These are phyloP conservation scores for Zymoseptoria brevis DNA, from an alignment of 2,329 filamentous ascomycete species.

Conservation along the genomic window DNA sequence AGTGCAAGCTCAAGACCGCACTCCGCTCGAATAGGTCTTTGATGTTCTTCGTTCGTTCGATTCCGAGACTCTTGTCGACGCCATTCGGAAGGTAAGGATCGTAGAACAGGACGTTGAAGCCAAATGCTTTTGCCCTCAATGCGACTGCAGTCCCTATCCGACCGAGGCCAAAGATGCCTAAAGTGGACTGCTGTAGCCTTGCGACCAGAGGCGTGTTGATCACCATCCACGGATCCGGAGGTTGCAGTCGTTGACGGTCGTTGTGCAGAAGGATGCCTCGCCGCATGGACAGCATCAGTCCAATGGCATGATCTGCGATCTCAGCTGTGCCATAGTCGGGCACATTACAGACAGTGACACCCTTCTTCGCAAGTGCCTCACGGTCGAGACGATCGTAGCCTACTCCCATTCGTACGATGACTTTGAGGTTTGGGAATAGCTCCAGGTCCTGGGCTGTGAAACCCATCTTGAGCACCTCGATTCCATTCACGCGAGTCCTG, in stretches of 20 bases:
- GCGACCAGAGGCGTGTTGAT: constrained; percentile 24
- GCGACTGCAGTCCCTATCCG: constrained; percentile 27
- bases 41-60: constrained; percentile 25
- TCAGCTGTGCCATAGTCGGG: constrained; percentile 29
- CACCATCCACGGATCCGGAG: constrained; percentile 25
- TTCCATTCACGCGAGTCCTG: constrained; percentile 21
- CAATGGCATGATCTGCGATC: constrained; percentile 27
- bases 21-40: constrained; percentile 33
- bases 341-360: constrained; percentile 25
- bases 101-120: constrained; percentile 27
- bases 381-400: constrained; percentile 28
- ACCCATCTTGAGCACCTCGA: constrained; percentile 25
- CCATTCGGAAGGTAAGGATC: constrained; percentile 28
- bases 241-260: constrained; percentile 23
- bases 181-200: constrained; percentile 20
- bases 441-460: constrained; percentile 22
- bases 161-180: constrained; percentile 25
- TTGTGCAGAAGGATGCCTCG: constrained; percentile 26
- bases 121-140: constrained; percentile 26
- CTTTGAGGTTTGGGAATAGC: constrained; percentile 26
- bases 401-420: constrained; percentile 28
- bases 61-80: constrained; percentile 25
- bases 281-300: constrained; percentile 22
- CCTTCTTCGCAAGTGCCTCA: constrained; percentile 17
- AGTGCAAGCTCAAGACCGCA: constrained; percentile 60